Evolutionary conservation across 768 basidiomycete genomes (phyloP), one percentile per base, ranked within the genome.

Genomic region (Auricularia auricula-judae): DNA sequence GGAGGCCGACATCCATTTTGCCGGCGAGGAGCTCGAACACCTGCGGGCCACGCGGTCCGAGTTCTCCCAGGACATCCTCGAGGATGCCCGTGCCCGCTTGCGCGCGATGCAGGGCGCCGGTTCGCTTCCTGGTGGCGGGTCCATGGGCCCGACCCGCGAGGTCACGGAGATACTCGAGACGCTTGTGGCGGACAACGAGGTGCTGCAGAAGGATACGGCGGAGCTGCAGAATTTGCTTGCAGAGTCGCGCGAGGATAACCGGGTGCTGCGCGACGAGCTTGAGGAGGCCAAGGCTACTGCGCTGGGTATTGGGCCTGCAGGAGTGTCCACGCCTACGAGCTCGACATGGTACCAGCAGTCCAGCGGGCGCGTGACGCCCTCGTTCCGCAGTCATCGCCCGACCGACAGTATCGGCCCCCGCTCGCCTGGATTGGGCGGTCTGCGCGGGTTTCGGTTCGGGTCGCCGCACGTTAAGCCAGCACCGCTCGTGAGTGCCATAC

Each of bases 171-270:
- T 93, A 12, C 76, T 97, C 14, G 91, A 93, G 72, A 85, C 87
- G n/a, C 79, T 96, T 36, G 92, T 94, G 7, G 84, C 86, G 39
- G 90, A 91, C 69, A 96, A 93, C 69, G 90, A 94, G 68, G 80
- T 80, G 33, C 76, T 95, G 62, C 91, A 90, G 73, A 85, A 84
- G 21, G 91, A 93, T 70, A 92, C 90, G 65, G 80, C 82, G 5
- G 91, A 96, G 70, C 75, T 96, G 60, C 87, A 89, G 65, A 82
- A 81, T 59, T 74, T 93, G 8, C 77, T 98, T 5, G 74, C 82
- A 2, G 89, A 92, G 61, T 81, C 89, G 1, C 82, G 91, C 34
- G 92, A 95, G 70, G 90, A 94, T 66, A 72, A 87, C 3, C 83
- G 86, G 64, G 72, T 76, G 1, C 71, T 92, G 54, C 86, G 86